phyloP scores from a whole-genome alignment of 2,329 filamentous ascomycete genomes.

The Calonectria hongkongensis region DNA sequence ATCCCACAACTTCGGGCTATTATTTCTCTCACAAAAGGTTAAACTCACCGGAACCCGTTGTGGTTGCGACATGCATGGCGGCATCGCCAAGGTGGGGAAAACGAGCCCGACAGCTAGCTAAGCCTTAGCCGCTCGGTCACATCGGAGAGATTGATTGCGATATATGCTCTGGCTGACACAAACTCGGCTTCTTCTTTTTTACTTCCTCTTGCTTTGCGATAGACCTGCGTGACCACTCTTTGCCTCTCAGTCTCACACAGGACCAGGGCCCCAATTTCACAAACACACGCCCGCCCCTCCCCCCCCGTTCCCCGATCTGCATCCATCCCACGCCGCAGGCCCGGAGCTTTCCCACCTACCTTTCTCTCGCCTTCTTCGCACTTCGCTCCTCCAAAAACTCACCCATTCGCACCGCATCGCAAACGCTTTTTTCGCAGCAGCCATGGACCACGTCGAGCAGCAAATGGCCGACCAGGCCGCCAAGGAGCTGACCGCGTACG shows the following conservation, averaged over 20 bases:
- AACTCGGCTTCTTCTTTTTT: neutral
- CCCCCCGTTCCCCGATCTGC: conserved; percentile 2
- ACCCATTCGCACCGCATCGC: neutral
- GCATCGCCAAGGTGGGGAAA: conserved; percentile 22
- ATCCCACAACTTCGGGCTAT: neutral
- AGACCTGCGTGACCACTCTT: neutral
- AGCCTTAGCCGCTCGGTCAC: conserved; percentile 26
- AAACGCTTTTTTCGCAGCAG: neutral
- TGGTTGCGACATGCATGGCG: conserved; percentile 3
- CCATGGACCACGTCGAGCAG: conserved; percentile 76
- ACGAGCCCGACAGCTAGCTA: conserved; percentile 3
- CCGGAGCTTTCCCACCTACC: neutral
- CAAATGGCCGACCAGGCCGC: conserved; percentile 72
- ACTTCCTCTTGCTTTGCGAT: neutral
- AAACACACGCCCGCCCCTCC: neutral
- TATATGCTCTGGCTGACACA: neutral
- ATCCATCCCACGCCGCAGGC: neutral
- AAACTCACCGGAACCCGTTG: neutral
- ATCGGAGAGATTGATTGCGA: conserved; percentile 26
- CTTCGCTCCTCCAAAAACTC: conserved; percentile 9
- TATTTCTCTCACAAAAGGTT: neutral
- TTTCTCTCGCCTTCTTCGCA: conserved; percentile 12
- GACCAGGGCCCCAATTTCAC: neutral
- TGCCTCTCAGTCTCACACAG: neutral
- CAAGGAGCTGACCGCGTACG: conserved; percentile 64